Base-by-base conservation (phyloP, 192 early-diverging fungal species). In the Coemansia sp. region DNA sequence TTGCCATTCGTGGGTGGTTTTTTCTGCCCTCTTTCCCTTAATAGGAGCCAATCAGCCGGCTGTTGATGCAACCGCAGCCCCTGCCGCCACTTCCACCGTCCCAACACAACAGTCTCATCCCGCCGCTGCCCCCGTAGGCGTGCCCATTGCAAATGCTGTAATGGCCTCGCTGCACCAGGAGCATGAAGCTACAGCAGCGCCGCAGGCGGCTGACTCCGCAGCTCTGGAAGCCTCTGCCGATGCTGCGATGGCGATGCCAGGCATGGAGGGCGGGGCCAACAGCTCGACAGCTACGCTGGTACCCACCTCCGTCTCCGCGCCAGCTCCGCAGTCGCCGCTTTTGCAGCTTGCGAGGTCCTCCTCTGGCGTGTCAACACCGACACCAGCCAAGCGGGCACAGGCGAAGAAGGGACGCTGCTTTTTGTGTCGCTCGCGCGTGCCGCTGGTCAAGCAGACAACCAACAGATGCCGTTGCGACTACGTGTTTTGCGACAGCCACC, bases 391-490 rank as follows among this genome's bases (percentile, higher is more conserved):
- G 79, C 68, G 83, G 79, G 50, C 81, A 26, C 87, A 89, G 53
- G 73, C 74, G 18, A 90, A 89, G 73, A 89, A 89, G 75, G 85
- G 87, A 32, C 82, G 88, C 23, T 90, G 89, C 69, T 87, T 85
- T 55, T 64, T 74, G 21, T 92, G 90, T 69, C 81, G 86, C 47
- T 72, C 82, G n/a, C 89, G 87, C 67, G 87, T 92, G 31, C 89
- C 88, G 56, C 83, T 90, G 18, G 87, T 87, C 28, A 90, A 92
- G 67, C 89, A 92, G 70, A 82, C 85, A 14, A 87, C 85, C 54
- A 92, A 90, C 81, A 89, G 85, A 62, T 92, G 90, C 68, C 82
- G 88, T 51, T 92, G 90, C 73, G 83, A 86, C 56, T 88, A 87
- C 58, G 82, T 90, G 22, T 92, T 87, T 64, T 92, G 90, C 68